Evolutionary conservation across 108 stramenopile genomes (phyloP).

Genomic region (Aureococcus anophagefferens): DNA sequence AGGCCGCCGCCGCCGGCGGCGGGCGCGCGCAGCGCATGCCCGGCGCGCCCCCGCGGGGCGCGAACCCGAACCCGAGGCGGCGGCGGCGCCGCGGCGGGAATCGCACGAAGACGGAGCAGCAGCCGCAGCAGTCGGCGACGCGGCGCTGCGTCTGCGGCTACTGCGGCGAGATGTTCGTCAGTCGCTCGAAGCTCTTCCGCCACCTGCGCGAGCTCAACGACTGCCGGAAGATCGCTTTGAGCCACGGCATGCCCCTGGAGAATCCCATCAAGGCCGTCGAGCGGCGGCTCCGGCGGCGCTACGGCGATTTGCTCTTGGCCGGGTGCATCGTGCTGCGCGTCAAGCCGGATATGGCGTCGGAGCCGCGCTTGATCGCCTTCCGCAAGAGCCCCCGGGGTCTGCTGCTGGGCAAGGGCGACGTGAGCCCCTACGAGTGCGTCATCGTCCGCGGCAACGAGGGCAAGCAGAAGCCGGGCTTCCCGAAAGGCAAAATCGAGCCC

Average conservation of each 20-base stretch:
- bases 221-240: not conserved
- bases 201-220: not conserved
- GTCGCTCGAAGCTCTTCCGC: not conserved
- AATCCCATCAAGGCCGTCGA: not conserved
- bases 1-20: no score
- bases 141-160: not conserved
- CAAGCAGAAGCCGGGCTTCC: constrained; percentile 1
- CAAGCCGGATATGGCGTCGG: not conserved
- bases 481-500: not conserved
- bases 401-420: no score
- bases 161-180: not conserved
- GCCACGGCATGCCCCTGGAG: not conserved
- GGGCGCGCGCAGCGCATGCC: no score
- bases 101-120: no score
- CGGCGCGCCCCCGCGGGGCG: no score
- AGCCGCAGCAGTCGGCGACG: no score
- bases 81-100: no score
- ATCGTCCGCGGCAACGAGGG: not conserved
- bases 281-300: not conserved
- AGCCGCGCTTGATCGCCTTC: no score
- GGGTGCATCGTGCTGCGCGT: not conserved
- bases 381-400: no score
- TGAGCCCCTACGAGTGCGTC: not conserved
- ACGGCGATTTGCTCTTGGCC: not conserved
- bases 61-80: no score